A percentile compares a stretch with the other conserved stretches of the same genome.
Conservation (phyloP, 805 yeast genomes). For the Starmerella kuoi region DNA sequence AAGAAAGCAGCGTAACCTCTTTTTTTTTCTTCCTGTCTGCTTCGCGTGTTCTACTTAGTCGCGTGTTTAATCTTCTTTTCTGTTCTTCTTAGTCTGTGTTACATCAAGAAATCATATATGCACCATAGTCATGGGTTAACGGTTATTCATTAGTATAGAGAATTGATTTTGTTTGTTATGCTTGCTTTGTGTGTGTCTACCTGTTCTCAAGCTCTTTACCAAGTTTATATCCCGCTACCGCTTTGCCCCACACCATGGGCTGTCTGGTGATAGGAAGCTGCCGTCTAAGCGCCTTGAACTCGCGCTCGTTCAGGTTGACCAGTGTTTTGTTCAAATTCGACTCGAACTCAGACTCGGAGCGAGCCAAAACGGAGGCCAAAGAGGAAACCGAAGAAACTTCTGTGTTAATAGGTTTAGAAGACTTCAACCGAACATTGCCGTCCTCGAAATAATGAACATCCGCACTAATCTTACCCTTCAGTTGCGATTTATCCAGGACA, state of each 20-base stretch:
- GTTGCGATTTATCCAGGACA: constrained; percentile 30
- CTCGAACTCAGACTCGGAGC: constrained; percentile 50
- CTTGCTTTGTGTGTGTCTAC: neutral
- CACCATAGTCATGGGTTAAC: too few relatives aligned
- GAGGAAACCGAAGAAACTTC: constrained; percentile 12
- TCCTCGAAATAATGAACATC: constrained; percentile 92
- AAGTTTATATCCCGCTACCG: constrained; percentile 76
- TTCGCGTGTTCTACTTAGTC: too few relatives aligned
- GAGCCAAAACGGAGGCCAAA: constrained; percentile 29
- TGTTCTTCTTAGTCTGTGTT: too few relatives aligned
- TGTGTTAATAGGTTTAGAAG: constrained; percentile 27
- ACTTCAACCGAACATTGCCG: constrained; percentile 76
- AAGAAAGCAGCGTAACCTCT: too few relatives aligned
- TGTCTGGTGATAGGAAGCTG: constrained; percentile 85
- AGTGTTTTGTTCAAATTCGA: constrained; percentile 49
- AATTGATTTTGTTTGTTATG: too few relatives aligned
- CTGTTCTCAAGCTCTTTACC: constrained; percentile 35
- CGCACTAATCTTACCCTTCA: constrained; percentile 47
- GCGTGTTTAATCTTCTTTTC: too few relatives aligned
- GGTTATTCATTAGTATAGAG: too few relatives aligned
- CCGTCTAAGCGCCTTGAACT: constrained; percentile 77
- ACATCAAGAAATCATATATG: too few relatives aligned
- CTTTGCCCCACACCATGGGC: constrained; percentile 88
- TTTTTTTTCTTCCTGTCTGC: too few relatives aligned
- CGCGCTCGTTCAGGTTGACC: constrained; percentile 58